Base-by-base conservation (phyloP, 1,139 yeast species). In the Candida sanyaensis region DNA sequence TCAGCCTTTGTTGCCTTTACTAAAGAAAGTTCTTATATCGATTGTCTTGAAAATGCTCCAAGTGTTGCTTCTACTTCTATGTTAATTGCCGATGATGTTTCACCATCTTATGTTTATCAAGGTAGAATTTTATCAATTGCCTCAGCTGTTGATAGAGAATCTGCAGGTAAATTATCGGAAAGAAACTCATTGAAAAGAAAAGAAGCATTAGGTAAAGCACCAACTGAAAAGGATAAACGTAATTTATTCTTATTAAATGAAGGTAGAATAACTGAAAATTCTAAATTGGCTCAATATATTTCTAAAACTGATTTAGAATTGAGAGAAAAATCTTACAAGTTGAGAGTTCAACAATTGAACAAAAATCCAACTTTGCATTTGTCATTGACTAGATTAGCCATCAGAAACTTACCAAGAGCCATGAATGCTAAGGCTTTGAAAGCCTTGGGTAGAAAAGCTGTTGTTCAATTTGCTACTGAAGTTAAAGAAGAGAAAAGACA, bases 391-490 rank as follows among this genome's bases (percentile, higher is more conserved):
- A 86, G 99, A 74, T 79, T 93, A 64, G 98, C 99, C 7, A 81
- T 95, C 49, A 81, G 99, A 70, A 93, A 93, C 63, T 71, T 93
- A 48, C 99, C 99, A 39, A 83, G 98, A 66, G 85, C 96, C 23
- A 85, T 93, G 95, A 87, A 81, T 53, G 88, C 88, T 52, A 89
- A 88, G 65, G 85, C 96, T 0, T 76, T 93, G 59, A 93, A 93
- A 64, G 96, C 96, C 1, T 75, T 93, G 48, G 97, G 96, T 37
- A 84, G 99, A 68, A 89, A 89, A 65, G 98, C 97, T 0, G 91
- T 93, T 48, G 97, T 93, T 28, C 88, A 88, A 59, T 93, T 93
- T 73, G 98, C 98, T n/a, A 88, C 83, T 32, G 97, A 92, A 63
- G 97, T 88, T 5, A 86, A 81, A 58, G 80, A 82, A 38, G 85